These are phyloP conservation scores for Termitomyces sp. DNA, from an alignment of 768 basidiomycete genomes.

Conservation along the genomic window DNA sequence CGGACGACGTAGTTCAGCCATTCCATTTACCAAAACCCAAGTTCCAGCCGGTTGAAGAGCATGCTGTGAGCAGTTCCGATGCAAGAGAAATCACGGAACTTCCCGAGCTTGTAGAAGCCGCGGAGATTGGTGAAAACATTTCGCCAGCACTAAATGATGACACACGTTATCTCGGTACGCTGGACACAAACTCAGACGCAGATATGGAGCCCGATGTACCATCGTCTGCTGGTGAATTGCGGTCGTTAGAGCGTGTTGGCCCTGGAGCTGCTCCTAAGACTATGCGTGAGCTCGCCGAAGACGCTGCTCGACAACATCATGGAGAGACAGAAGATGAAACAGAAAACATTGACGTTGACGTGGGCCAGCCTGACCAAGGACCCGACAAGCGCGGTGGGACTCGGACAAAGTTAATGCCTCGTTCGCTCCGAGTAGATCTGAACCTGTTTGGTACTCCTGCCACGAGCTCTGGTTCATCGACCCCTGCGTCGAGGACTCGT, in stretches of 20 bases:
- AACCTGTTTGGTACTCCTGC: conserved; percentile 3
- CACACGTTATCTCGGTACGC: conserved; percentile 31
- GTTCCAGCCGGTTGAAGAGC: conserved; percentile 32
- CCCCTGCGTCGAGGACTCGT: background rate
- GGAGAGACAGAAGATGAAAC: conserved; percentile 2
- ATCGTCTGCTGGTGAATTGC: background rate
- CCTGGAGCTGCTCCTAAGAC: conserved; percentile 38
- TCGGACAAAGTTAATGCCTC: conserved; percentile 4
- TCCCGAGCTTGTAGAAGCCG: background rate
- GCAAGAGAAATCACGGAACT: background rate
- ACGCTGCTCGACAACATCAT: conserved; percentile 20
- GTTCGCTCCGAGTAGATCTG: conserved; percentile 4
- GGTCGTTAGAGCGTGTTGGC: background rate
- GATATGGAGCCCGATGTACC: conserved; percentile 25
- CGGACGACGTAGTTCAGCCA: conserved; percentile 67
- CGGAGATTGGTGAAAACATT: background rate
- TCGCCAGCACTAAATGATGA: conserved; percentile 15
- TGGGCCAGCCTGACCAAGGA: background rate
- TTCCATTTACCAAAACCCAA: conserved; percentile 66
- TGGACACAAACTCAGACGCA: conserved; percentile 28
- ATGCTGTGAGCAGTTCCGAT: background rate
- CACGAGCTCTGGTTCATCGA: conserved; percentile 5
- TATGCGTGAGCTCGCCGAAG: conserved; percentile 61
- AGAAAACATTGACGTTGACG: conserved; percentile 6
- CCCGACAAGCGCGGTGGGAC: background rate